A percentile compares a stretch with the other conserved stretches of the same genome.
These are phyloP conservation scores for Hemileccinum impolitum DNA, from an alignment of 768 basidiomycete species.

Conservation along the genomic window DNA sequence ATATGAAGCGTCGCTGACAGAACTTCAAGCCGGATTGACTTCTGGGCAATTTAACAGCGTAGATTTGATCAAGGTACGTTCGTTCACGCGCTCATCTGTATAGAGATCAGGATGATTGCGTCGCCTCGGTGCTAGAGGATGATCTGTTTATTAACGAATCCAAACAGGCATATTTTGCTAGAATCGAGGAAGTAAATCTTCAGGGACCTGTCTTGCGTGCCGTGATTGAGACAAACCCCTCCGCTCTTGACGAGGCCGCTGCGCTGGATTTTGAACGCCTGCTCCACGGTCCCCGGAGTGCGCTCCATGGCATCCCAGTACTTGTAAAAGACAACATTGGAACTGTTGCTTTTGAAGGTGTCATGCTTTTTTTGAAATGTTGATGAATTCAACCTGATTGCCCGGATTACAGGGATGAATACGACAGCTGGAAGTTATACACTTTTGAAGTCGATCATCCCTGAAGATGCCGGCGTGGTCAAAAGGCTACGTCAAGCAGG, in stretches of 20 bases:
- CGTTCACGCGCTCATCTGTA: too few relatives aligned
- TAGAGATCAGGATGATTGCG: too few relatives aligned
- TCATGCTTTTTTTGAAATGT: too few relatives aligned
- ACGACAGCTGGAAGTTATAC: constrained; percentile 40
- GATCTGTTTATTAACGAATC: background rate
- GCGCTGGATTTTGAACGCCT: constrained; percentile 33
- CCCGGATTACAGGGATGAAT: constrained; percentile 34
- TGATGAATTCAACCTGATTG: background rate
- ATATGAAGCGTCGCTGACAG: constrained; percentile 38
- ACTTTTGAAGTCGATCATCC: constrained; percentile 33
- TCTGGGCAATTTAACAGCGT: constrained; percentile 38
- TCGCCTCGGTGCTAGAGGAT: too few relatives aligned
- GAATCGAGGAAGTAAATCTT: constrained; percentile 43
- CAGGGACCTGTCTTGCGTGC: constrained; percentile 37
- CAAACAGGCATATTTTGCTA: constrained; percentile 38
- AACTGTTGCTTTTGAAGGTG: constrained; percentile 31
- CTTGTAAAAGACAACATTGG: constrained; percentile 35
- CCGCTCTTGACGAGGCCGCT: constrained; percentile 34
- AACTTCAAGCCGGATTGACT: constrained; percentile 38
- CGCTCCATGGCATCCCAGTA: constrained; percentile 39
- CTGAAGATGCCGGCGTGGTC: constrained; percentile 34
- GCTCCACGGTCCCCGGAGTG: constrained; percentile 25
- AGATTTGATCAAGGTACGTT: constrained; percentile 37
- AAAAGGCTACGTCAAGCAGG: constrained; percentile 32
- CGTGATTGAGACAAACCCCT: constrained; percentile 39